Conservation (phyloP, 2,329 filamentous ascomycete species). For the Aspergillus bombycis region DNA sequence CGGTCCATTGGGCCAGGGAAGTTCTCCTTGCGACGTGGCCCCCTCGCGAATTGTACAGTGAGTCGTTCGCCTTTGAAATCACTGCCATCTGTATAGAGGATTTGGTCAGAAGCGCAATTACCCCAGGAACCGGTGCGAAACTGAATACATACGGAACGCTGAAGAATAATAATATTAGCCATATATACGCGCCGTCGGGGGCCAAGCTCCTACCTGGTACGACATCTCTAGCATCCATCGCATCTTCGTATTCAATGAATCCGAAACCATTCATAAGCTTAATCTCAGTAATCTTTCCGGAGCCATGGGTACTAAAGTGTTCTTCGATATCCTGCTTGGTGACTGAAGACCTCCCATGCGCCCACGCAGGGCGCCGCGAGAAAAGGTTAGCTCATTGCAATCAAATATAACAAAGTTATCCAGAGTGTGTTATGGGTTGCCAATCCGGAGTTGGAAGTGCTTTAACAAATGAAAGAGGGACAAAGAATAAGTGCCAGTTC, state of each 20-base stretch:
- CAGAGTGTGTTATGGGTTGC: slow-evolving; percentile 18
- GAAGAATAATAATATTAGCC: slow-evolving; percentile 24
- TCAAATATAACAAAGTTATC: slow-evolving; percentile 26
- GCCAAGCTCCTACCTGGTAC: slow-evolving; percentile 76
- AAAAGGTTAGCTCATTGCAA: slow-evolving; percentile 36
- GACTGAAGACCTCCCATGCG: slow-evolving; percentile 59
- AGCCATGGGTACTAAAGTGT: slow-evolving; percentile 94
- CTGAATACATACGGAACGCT: slow-evolving; percentile 61
- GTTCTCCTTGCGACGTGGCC: slow-evolving; percentile 71
- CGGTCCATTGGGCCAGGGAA: slow-evolving; percentile 67
- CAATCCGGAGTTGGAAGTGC: slow-evolving; percentile 18
- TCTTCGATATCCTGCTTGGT: slow-evolving; percentile 96
- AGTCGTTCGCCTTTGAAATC: slow-evolving; percentile 98
- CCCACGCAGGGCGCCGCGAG: slow-evolving; percentile 31
- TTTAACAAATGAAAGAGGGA: slow-evolving; percentile 10
- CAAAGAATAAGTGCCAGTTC: slow-evolving; percentile 10
- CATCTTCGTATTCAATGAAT: slow-evolving; percentile 99
- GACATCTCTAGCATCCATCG: slow-evolving; percentile 96
- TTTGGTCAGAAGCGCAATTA: slow-evolving; percentile 36
- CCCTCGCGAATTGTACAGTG: slow-evolving; percentile 96
- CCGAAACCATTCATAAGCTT: slow-evolving; percentile 99
- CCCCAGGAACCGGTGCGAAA: slow-evolving; percentile 60
- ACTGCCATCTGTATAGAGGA: slow-evolving; percentile 72
- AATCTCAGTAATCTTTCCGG: slow-evolving; percentile 96
- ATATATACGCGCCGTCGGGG: slow-evolving; percentile 7